Conservation (phyloP, 345 rosid species). For the Euphorbia peplus region DNA sequence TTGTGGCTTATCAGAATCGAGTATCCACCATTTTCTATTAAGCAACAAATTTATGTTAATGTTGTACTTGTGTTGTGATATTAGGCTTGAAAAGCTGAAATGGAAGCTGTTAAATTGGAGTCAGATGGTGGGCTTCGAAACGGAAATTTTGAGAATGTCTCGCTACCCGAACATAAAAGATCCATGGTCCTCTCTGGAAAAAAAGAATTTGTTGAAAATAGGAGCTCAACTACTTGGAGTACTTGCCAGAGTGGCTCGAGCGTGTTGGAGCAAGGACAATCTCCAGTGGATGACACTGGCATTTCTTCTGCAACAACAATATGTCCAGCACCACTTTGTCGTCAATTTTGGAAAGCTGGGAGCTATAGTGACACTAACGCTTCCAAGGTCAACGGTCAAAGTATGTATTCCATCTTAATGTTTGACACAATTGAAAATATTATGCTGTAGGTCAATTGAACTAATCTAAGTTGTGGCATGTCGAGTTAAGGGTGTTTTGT, state of each 20-base stretch:
- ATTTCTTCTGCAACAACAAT: constrained; percentile 53
- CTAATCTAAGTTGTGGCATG: background rate
- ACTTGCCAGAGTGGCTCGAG: constrained; percentile 54
- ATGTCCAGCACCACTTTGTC: constrained; percentile 68
- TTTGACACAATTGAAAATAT: background rate
- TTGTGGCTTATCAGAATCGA: no score
- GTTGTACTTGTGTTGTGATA: constrained; percentile 9
- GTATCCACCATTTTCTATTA: background rate
- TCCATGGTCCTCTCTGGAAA: constrained; percentile 24
- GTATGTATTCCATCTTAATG: constrained; percentile 37
- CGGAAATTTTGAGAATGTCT: constrained; percentile 10
- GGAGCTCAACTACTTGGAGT: constrained; percentile 45
- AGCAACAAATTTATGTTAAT: background rate
- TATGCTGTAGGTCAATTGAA: background rate
- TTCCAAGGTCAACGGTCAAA: constrained; percentile 51
- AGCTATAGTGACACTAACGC: constrained; percentile 44
- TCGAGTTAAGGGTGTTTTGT: background rate
- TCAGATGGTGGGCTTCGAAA: constrained; percentile 20
- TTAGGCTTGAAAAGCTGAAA: constrained; percentile 12
- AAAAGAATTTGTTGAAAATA: constrained; percentile 56
- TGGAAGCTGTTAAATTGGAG: constrained; percentile 51
- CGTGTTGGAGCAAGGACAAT: constrained; percentile 62
- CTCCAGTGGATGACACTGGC: constrained; percentile 64
- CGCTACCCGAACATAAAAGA: constrained; percentile 17
- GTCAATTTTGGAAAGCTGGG: constrained; percentile 98